Percentiles rank a stretch among this genome's conserved stretches.
Conservation (phyloP, 129 eudicot species). For the Oenanthe sinensis region DNA sequence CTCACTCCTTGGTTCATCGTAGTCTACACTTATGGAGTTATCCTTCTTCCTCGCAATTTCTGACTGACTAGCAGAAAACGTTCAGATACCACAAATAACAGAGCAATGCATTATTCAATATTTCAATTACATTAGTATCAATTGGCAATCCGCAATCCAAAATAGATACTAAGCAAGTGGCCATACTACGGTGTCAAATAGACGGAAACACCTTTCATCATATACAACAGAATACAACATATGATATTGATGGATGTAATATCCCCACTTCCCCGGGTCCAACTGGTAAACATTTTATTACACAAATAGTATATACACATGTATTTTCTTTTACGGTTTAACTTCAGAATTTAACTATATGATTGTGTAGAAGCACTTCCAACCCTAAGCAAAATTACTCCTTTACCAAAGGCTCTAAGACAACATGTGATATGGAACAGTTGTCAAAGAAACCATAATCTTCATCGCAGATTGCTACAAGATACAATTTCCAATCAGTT, state of each 20-base stretch:
- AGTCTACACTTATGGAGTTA: slow-evolving; percentile 42
- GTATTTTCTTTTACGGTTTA: background rate
- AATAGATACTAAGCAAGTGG: background rate
- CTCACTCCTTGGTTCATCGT: slow-evolving; percentile 34
- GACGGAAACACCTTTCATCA: background rate
- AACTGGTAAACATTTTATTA: background rate
- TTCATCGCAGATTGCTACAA: background rate
- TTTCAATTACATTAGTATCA: background rate
- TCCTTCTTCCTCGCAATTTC: slow-evolving; percentile 84
- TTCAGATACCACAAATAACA: slow-evolving; percentile 38
- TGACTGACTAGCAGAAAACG: slow-evolving; percentile 86
- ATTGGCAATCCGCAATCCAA: background rate
- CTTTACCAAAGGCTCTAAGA: too few relatives aligned
- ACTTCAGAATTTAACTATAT: too few relatives aligned
- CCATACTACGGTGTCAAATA: background rate
- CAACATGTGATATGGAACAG: background rate
- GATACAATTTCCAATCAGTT: too few relatives aligned
- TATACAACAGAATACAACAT: background rate
- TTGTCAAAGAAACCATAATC: background rate
- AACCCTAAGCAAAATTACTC: too few relatives aligned
- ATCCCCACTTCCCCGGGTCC: background rate
- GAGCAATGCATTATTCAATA: background rate
- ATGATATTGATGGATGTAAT: background rate
- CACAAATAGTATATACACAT: background rate
- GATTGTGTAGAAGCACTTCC: too few relatives aligned